Conservation (phyloP, 331 rosid species). For the Pyracantha coccinea region DNA sequence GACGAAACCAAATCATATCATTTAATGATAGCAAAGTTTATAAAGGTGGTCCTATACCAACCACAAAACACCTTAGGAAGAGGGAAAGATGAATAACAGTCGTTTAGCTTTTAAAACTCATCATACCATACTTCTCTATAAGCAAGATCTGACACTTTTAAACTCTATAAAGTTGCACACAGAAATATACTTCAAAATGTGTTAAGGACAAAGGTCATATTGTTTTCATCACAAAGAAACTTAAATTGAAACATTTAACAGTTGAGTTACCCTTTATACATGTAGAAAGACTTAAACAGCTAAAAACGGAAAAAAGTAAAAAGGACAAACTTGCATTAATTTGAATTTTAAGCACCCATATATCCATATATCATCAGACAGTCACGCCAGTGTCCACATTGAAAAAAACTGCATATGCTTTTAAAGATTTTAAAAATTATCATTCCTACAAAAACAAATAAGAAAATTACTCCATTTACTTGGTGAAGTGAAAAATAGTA, state of each 20-base stretch:
- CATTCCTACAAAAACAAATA: neutral
- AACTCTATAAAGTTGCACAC: neutral
- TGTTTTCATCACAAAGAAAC: neutral
- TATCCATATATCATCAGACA: neutral
- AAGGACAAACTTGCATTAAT: neutral
- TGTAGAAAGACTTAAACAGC: neutral
- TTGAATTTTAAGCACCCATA: neutral
- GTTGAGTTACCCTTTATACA: neutral
- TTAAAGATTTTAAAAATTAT: neutral
- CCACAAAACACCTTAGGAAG: neutral
- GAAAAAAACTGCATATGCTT: neutral
- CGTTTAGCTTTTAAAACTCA: neutral
- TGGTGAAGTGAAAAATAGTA: neutral
- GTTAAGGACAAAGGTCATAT: neutral
- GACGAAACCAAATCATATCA: conserved; percentile 10
- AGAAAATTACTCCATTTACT: neutral
- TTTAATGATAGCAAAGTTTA: neutral
- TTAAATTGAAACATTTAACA: neutral
- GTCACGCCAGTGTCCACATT: neutral
- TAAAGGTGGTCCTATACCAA: neutral
- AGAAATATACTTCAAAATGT: neutral
- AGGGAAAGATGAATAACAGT: neutral
- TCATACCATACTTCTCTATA: neutral
- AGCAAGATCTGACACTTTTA: neutral
- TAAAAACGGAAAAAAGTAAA: neutral